Evolutionary conservation across 164 flowering plant species (phyloP), one percentile per base, ranked within the genome.

Genomic region (Santalum album): DNA sequence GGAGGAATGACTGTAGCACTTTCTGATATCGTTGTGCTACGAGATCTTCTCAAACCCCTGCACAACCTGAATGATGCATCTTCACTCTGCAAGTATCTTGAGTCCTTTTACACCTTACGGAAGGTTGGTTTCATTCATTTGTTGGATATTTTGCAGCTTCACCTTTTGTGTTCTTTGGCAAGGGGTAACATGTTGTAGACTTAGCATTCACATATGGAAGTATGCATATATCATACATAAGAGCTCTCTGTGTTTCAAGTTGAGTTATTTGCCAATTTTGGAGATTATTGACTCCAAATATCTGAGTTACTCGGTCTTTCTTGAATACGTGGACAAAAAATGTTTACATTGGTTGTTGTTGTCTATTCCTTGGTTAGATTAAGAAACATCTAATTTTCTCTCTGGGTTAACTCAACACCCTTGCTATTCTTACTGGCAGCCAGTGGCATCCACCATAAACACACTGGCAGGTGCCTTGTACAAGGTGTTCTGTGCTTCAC

Each of bases 1-100:
- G 96, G 98, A 44, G 95, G 95, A 59, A 87, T 87, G 95, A 87
- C 95, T 14, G 95, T 87, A 51, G 90, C 95, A 21, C 70, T 90
- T 21, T 80, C 96, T 48, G 98, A 90, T 69, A 84, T 87, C 55
- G 96, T 73, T 46, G 79, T 90, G 20, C 73, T 90, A n/a, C 74
- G 82, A 27, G 58, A 87, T 60, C 96, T 90, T 64, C 90, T 90
- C 49, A 75, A 62, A 67, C 96, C 91, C 54, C 73, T 90, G 62
- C 58, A 46, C 10, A 76, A 87, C 68, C 66, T 87, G 21, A 64
- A 72, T 64, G 95, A 90, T 68, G 84, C 95, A 49, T 60, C 92
- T 43, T 65, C 79, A 1, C 78, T 86, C 25, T 83, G 89, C 80
- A 78, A 55, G 49, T 86, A 83, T 66, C 80, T 86, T 25, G 94